Evolutionary conservation across 2,329 filamentous ascomycete genomes (phyloP).

Genomic region (Harringtonia aguacate): DNA sequence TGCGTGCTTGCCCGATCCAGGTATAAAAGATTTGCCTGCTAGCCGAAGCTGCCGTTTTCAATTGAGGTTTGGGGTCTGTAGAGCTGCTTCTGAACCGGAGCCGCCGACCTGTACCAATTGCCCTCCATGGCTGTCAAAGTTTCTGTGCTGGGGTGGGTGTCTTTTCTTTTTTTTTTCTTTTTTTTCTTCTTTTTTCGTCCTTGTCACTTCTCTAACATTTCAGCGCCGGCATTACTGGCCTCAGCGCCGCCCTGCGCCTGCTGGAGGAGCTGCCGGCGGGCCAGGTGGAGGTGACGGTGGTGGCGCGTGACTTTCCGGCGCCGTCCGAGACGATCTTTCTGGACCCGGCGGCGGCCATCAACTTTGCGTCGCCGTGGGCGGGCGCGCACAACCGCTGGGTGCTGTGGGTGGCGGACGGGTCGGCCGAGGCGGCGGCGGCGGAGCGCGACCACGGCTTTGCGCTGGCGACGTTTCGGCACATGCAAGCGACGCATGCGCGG

Average conservation of each 20-base stretch:
- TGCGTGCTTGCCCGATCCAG: too few relatives aligned
- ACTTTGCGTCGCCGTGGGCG: conserved; percentile 48
- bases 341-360: conserved; percentile 27
- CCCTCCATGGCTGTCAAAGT: neutral
- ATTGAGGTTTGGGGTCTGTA: too few relatives aligned
- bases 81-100: too few relatives aligned
- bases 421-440: conserved; percentile 14
- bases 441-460: conserved; percentile 32
- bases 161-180: neutral
- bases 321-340: conserved; percentile 30
- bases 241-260: conserved; percentile 35
- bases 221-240: conserved; percentile 43
- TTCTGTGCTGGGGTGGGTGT: neutral
- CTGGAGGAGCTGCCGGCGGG: conserved; percentile 22
- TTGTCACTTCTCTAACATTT: neutral
- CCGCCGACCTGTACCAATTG: too few relatives aligned
- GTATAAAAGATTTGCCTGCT: too few relatives aligned
- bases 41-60: too few relatives aligned
- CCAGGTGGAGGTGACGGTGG: conserved; percentile 26
- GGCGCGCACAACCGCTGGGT: conserved; percentile 46
- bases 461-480: conserved; percentile 29
- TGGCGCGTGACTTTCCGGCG: conserved; percentile 35
- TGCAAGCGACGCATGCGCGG: conserved; percentile 21
- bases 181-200: neutral
- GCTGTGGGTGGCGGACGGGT: conserved; percentile 21